Conservation (phyloP, 1,284 basidiomycete species). For the Sparassis latifolia region DNA sequence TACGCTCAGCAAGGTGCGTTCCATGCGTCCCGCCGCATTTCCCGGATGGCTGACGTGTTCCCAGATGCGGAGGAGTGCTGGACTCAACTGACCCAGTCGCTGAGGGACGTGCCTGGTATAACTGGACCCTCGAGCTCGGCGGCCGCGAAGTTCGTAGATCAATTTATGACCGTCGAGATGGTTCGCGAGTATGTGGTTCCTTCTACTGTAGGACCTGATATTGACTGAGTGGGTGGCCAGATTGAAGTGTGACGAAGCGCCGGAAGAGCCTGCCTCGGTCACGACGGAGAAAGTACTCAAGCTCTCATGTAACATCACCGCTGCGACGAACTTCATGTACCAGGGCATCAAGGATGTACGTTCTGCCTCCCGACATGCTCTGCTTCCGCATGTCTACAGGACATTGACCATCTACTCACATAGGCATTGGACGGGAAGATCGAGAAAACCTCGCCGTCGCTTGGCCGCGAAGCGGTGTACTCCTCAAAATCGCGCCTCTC, state of each 20-base stretch:
- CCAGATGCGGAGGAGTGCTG: constrained; percentile 96
- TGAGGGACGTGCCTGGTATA: constrained; percentile 57
- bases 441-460: constrained; percentile 77
- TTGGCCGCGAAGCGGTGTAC: constrained; percentile 82
- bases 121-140: constrained; percentile 28
- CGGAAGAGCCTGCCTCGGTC: constrained; percentile 68
- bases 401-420: neutral
- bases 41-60: neutral
- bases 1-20: constrained; percentile 83
- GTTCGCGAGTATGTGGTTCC: constrained; percentile 62
- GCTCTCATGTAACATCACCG: constrained; percentile 89
- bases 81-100: constrained; percentile 74
- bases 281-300: constrained; percentile 77
- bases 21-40: neutral
- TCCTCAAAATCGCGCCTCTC: constrained; percentile 80
- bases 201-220: neutral
- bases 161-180: constrained; percentile 82
- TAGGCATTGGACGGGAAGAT: constrained; percentile 83
- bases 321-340: constrained; percentile 85
- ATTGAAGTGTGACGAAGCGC: constrained; percentile 73
- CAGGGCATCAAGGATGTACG: constrained; percentile 81
- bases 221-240: constrained; percentile 30
- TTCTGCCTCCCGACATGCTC: constrained; percentile 7
- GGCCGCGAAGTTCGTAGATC: constrained; percentile 66
- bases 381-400: neutral